Percentiles rank a stretch among this genome's conserved stretches.
Evolutionary conservation across 2,329 filamentous ascomycete genomes (phyloP).

Genomic region (Penicillium sp.): DNA sequence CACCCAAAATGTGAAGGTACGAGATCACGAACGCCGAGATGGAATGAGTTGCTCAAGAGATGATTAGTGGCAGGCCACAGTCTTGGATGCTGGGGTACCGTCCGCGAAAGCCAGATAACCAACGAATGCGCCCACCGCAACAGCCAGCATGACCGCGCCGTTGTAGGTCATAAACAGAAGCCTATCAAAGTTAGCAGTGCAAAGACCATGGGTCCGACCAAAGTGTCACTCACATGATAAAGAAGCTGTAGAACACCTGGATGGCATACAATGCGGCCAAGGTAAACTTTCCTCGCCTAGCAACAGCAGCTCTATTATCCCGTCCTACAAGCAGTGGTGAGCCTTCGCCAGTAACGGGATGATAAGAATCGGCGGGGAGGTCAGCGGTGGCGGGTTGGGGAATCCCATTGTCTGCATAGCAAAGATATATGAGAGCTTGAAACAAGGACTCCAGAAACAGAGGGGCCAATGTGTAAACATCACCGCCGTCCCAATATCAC

Average conservation of each 20-base stretch:
- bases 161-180: slow-evolving; percentile 99
- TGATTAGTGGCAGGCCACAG: slow-evolving; percentile 85
- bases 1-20: not conserved
- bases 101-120: slow-evolving; percentile 84
- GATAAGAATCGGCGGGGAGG: slow-evolving; percentile 22
- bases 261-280: slow-evolving; percentile 85
- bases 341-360: slow-evolving; percentile 56
- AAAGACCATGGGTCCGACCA: too few relatives aligned
- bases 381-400: slow-evolving; percentile 34
- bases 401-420: slow-evolving; percentile 41
- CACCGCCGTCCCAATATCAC: slow-evolving; percentile 13
- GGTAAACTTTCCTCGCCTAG: slow-evolving; percentile 72
- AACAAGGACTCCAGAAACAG: slow-evolving; percentile 15
- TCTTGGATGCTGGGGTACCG: slow-evolving; percentile 72
- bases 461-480: slow-evolving; percentile 5
- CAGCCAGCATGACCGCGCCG: slow-evolving; percentile 93
- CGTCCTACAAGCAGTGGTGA: slow-evolving; percentile 78
- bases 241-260: slow-evolving; percentile 98
- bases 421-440: slow-evolving; percentile 34
- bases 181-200: slow-evolving; percentile 56
- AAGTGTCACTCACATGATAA: slow-evolving; percentile 83
- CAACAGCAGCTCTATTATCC: slow-evolving; percentile 61
- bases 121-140: slow-evolving; percentile 84
- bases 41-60: not conserved
- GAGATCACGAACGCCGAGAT: not conserved